Percentiles rank a stretch among this genome's conserved stretches.
Conservation (phyloP, 768 basidiomycete genomes). For the Pulveroboletus frians region DNA sequence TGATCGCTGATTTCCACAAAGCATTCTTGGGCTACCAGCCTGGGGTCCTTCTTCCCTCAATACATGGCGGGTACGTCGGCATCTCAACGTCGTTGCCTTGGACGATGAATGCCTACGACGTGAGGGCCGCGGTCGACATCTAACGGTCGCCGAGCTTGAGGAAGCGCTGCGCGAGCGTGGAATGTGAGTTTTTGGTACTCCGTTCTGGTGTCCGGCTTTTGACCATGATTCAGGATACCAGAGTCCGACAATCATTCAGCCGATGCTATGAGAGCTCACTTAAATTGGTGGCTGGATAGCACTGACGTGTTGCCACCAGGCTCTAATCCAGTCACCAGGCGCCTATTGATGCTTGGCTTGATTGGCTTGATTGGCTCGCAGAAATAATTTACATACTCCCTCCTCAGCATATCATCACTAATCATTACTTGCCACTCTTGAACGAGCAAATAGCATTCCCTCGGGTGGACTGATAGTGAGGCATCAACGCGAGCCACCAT, state of each 20-base stretch:
- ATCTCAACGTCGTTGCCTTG: conserved; percentile 38
- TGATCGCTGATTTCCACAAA: conserved; percentile 28
- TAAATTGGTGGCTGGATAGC: conserved; percentile 63
- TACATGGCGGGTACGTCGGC: conserved; percentile 33
- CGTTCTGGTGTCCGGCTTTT: not conserved
- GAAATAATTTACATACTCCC: conserved; percentile 8
- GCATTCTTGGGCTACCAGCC: conserved; percentile 35
- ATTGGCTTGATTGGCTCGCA: conserved; percentile 34
- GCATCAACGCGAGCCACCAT: conserved; percentile 8
- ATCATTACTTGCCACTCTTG: not conserved
- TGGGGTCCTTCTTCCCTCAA: conserved; percentile 35
- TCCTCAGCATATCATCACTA: not conserved
- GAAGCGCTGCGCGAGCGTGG: conserved; percentile 74
- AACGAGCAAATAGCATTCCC: conserved; percentile 1
- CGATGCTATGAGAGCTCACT: conserved; percentile 44
- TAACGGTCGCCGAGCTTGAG: conserved; percentile 52
- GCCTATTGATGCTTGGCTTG: conserved; percentile 45
- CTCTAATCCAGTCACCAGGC: conserved; percentile 40
- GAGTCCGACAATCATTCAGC: conserved; percentile 31
- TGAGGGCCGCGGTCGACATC: conserved; percentile 39
- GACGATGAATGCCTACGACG: conserved; percentile 62
- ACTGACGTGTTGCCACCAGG: conserved; percentile 33
- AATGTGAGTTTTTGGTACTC: conserved; percentile 47
- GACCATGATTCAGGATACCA: conserved; percentile 33
- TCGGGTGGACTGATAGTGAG: not conserved